phyloP scores from a whole-genome alignment of 495 filamentous ascomycete genomes.

The Xylaria cubensis region DNA sequence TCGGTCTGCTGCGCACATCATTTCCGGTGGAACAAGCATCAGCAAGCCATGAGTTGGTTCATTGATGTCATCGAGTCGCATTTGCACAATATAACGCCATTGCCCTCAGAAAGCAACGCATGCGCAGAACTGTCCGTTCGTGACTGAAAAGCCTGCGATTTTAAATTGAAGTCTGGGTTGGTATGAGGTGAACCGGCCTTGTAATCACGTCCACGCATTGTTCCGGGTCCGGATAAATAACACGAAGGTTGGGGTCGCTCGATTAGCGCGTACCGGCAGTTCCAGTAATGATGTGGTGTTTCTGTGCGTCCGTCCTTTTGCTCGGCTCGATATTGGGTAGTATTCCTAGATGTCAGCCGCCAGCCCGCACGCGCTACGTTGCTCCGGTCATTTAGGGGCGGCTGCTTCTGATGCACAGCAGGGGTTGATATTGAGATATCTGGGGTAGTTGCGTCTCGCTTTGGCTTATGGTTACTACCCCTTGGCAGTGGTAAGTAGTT shows the following conservation, averaged over 20 bases:
- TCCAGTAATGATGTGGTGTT: not conserved
- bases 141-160: not conserved
- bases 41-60: not conserved
- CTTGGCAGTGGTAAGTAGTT: not conserved
- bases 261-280: conserved; percentile 8
- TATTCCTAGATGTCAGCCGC: conserved; percentile 17
- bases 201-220: conserved; percentile 14
- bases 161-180: not conserved
- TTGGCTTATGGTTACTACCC: not conserved
- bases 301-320: not conserved
- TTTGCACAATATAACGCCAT: conserved; percentile 16
- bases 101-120: not conserved
- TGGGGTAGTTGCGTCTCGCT: not conserved
- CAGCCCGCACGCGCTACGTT: conserved; percentile 10
- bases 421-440: not conserved
- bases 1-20: not conserved
- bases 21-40: not conserved
- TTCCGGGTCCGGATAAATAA: conserved; percentile 12
- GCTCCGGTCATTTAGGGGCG: not conserved
- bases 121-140: not conserved
- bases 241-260: conserved; percentile 14
- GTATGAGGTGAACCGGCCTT: conserved; percentile 25
- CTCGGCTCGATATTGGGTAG: conserved; percentile 12
- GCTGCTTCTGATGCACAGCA: conserved; percentile 1
- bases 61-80: conserved; percentile 19